phyloP scores from a whole-genome alignment of 768 basidiomycete species.

The Dioszegia crocea region DNA sequence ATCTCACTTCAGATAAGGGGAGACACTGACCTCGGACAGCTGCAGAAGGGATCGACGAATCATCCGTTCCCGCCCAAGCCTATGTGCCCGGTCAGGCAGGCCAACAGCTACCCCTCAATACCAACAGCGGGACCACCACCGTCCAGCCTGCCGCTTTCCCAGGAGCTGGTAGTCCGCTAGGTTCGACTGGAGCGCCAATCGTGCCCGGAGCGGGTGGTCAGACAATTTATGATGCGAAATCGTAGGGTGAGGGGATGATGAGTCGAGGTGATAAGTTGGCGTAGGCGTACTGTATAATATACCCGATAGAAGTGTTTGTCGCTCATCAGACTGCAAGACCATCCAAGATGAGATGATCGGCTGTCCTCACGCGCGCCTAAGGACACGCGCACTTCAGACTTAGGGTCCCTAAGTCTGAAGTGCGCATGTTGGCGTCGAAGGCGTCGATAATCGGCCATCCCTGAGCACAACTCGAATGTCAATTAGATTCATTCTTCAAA shows the following conservation, averaged over 20 bases:
- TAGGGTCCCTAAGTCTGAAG: too few relatives aligned
- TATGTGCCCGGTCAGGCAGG: conserved; percentile 62
- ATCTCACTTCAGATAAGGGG: background rate
- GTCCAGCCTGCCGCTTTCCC: conserved; percentile 15
- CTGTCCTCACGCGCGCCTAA: too few relatives aligned
- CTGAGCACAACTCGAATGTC: too few relatives aligned
- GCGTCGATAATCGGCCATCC: too few relatives aligned
- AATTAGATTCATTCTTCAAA: background rate
- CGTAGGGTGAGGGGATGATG: too few relatives aligned
- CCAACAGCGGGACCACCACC: background rate
- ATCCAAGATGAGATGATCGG: too few relatives aligned
- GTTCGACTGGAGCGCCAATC: background rate
- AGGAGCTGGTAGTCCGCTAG: conserved; percentile 8
- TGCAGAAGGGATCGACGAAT: conserved; percentile 87
- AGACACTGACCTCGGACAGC: conserved; percentile 51
- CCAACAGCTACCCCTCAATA: conserved; percentile 14
- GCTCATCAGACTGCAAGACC: too few relatives aligned
- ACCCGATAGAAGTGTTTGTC: too few relatives aligned
- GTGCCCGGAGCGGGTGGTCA: conserved; percentile 22
- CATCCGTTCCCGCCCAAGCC: conserved; percentile 67
- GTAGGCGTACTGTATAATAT: too few relatives aligned
- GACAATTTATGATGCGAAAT: conserved; percentile 38
- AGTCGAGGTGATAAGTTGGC: background rate
- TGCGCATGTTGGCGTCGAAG: too few relatives aligned
- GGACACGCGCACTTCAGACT: too few relatives aligned